Conservation (phyloP, 2,329 filamentous ascomycete species). For the Xylariaceae sp. region DNA sequence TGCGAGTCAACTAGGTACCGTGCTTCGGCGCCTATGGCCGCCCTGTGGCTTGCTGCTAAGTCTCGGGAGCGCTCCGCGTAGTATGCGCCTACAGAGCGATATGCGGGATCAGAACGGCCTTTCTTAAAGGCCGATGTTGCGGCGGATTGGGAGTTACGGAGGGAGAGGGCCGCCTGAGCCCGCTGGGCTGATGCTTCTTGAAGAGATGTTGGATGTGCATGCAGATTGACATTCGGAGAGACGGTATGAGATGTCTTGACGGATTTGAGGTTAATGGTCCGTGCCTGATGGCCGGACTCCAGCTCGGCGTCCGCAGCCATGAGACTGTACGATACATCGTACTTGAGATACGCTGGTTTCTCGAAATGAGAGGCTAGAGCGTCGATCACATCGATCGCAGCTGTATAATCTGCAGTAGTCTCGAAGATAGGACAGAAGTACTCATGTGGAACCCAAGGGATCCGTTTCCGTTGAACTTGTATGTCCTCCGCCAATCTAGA, state of each 20-base stretch:
- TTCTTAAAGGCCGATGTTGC: constrained; percentile 43
- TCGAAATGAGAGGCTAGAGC: constrained; percentile 43
- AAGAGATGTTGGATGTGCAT: constrained; percentile 8
- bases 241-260: background rate
- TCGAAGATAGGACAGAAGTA: constrained; percentile 44
- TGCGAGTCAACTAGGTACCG: constrained; percentile 67
- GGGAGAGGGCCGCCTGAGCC: constrained; percentile 18
- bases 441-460: constrained; percentile 42
- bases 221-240: background rate
- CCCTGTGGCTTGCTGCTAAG: constrained; percentile 54
- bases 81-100: constrained; percentile 71
- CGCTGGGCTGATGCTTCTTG: constrained; percentile 17
- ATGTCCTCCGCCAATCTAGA: constrained; percentile 30
- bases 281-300: background rate
- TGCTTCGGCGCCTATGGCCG: constrained; percentile 63
- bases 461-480: constrained; percentile 36
- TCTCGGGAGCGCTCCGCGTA: constrained; percentile 72
- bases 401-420: constrained; percentile 30
- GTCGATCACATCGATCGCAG: constrained; percentile 39
- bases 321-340: constrained; percentile 29
- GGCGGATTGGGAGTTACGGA: constrained; percentile 32
- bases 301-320: constrained; percentile 21
- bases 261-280: background rate
- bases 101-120: constrained; percentile 67
- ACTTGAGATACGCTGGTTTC: constrained; percentile 37